Evolutionary conservation across 108 stramenopile species (phyloP), one percentile per base, ranked within the genome.

Genomic region (Cyclotella choctawhatcheeana): DNA sequence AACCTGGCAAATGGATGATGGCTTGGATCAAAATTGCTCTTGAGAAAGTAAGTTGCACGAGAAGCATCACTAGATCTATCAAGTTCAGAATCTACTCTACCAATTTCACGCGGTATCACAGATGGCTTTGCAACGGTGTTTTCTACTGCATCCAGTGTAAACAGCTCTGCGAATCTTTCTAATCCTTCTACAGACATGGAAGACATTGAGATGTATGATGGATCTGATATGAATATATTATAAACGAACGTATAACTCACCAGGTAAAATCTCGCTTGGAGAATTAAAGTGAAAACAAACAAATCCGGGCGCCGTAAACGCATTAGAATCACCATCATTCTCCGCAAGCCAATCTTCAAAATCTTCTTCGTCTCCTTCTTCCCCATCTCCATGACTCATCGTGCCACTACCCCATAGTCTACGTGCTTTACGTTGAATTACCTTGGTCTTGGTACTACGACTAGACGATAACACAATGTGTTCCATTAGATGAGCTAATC

Each of bases 401-500:
- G 21, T 56, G 18, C 3, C 26, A 30, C 48, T 86, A 67, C 64
- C 88, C 86, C 84, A 88, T 72, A 71, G 76, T 77, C 3, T 79
- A 31, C 56, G 47, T 29, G 73, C 66, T 52, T 51, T 78, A 30
- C 65, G 29, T 44, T 74, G 47, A 50, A 76, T 22, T 20, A 58
- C 54, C 51, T 53, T 70, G 17, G 71, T 44, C 13, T 44, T 47
- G n/a, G n/a, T n/a, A 37, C 69, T 67, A 22, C 75, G 30, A 26
- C 70, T 64, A 25, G 82, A 79, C n/a, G 79, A 84, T 21, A 86
- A 64, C 8, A 84, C 76, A 64, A 92, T 89, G 63, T 93, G 92
- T 65, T 93, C 92, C 88, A 87, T 87, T 40, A 93, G 73, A 64
- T 93, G 92, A 3, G 92, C 92, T 20, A 83, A 51, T 12, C 92